Evolutionary conservation across 805 yeast genomes (phyloP), one percentile per base, ranked within the genome.

Genomic region (Zygosaccharomyces kombuchaensis): DNA sequence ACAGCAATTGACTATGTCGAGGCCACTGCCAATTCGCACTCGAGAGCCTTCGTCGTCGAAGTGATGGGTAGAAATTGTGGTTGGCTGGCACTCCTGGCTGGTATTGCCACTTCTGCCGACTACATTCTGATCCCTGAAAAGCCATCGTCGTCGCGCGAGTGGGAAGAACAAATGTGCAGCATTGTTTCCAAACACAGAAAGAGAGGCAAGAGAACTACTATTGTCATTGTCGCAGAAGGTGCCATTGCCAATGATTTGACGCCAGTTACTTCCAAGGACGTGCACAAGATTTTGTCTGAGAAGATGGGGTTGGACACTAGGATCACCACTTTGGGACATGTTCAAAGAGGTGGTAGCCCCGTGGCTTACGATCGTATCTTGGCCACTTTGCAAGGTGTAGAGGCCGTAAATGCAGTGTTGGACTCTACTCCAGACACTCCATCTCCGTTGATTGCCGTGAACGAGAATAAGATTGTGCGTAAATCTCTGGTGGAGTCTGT

Each of bases 21-120:
- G 63, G 88, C 90, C 19, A 85, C 95, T 19, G 95, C 95, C 19
- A 77, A 78, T 43, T 84, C 90, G 1, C 95, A 85, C 64, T 83
- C 88, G 25, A 71, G 95, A 62, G 93, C 91, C 3, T 85, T 85
- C 59, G 87, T 85, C 34, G 81, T 85, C 34, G 95, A 85, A 69
- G 95, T 85, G 14, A 85, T 85, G 95, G 95, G 95, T 49, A 75
- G 95, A 67, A 89, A 85, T 64, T 85, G 95, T 71, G 95, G 95
- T 52, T 85, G 95, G 95, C 73, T 85, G 52, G 91, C 86, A 1
- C 69, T 85, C 51, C 80, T 84, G 84, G 81, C 91, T 13, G 95
- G 93, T 53, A 73, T 85, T 48, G 77, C 88, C 10, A 80, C 88
- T 12, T 80, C 89, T 52, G 91, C 95, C 2, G 95, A 85, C 65